phyloP scores from a whole-genome alignment of 208 protist genomes.

The Acanthamoeba triangularis region DNA sequence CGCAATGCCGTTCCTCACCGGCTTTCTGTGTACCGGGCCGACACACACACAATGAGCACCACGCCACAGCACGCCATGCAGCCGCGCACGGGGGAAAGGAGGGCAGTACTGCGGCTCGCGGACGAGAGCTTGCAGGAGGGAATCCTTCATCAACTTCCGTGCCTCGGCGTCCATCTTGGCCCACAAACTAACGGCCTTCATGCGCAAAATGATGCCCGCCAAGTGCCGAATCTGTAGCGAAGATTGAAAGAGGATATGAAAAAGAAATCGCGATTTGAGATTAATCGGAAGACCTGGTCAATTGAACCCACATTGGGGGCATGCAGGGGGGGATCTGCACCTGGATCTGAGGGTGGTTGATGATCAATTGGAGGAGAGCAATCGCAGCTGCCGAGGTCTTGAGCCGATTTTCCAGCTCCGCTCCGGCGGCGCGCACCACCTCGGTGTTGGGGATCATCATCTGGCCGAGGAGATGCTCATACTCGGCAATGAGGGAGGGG shows the following conservation, averaged over 20 bases:
- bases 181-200: constrained; percentile 59
- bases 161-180: constrained; percentile 23
- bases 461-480: constrained; percentile 32
- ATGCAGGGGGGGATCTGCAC: not conserved
- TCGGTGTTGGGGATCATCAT: constrained; percentile 67
- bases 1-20: constrained; percentile 50
- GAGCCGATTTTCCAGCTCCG: constrained; percentile 46
- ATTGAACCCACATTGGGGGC: not conserved
- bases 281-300: not conserved
- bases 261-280: constrained; percentile 33
- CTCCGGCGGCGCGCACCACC: constrained; percentile 46
- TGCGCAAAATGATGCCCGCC: constrained; percentile 51
- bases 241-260: not conserved
- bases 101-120: constrained; percentile 9
- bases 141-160: constrained; percentile 8
- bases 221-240: constrained; percentile 35
- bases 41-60: not conserved
- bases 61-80: not conserved
- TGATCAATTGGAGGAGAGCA: constrained; percentile 34
- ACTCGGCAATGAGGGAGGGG: constrained; percentile 23
- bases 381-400: not conserved
- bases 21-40: not conserved
- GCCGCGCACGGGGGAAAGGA: not conserved
- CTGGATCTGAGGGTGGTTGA: constrained; percentile 33
- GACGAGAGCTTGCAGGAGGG: constrained; percentile 25